Base-by-base conservation (phyloP, 129 eudicot species). In the Silybum marianum region DNA sequence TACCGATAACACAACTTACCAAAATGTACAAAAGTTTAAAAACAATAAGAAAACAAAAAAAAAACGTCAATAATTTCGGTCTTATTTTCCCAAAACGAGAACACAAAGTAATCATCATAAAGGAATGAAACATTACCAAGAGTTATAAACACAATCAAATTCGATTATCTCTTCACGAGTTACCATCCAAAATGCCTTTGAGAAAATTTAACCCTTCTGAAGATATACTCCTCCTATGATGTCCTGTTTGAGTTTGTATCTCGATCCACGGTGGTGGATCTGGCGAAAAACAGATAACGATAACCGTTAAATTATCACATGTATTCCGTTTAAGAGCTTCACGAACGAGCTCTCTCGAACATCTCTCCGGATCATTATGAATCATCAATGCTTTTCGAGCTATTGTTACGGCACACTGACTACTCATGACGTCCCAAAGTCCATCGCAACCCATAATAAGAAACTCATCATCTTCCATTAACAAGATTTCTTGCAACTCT, bases 391-490 rank as follows among this genome's bases (percentile, higher is more conserved):
- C 98, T 65, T 89, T 90, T 75, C 98, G 84, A 0, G 87, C 94
- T 77, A 90, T 88, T 19, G 93, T 90, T 18, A 93, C 97, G 0
- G 98, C 98, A 24, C 88, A 89, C 74, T 93, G 98, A 80, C 97
- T 93, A 75, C 91, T 93, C 98, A 93, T 93, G 44, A 93, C 98
- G 67, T 93, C 98, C 98, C 98, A 93, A 1, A 93, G 84, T 7
- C 98, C 98, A 75, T 93, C 98, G 80, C 98, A 93, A 3, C 95
- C 98, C 84, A 93, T 85, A 0, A 93, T 87, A 44, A 93, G 77
- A 75, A 93, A 93, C 86, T 93, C 98, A 24, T 93, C 98, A 6
- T 91, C 98, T 42, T 90, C 93, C 1, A 85, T 74, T 30, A 93
- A 78, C 12, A 87, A 36, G 1, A 85, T 88, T 73, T 90, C 91